These are phyloP conservation scores for Pseudogymnoascus sp. DNA, from an alignment of 2,329 filamentous ascomycete species.

Conservation along the genomic window DNA sequence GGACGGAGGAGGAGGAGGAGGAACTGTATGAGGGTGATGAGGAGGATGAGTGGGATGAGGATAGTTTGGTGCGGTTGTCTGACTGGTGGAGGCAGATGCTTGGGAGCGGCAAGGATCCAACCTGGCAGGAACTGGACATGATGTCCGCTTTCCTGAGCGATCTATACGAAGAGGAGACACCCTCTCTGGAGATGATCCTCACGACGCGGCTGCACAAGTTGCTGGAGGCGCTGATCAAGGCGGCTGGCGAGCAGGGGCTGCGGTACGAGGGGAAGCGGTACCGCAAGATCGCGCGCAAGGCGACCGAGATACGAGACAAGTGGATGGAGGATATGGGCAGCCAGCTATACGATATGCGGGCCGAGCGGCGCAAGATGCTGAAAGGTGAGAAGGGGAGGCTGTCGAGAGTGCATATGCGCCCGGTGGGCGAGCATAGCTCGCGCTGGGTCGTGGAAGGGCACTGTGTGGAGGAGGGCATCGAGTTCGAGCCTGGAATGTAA, in stretches of 20 bases:
- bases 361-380: constrained; percentile 17
- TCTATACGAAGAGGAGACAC: not conserved
- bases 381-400: constrained; percentile 11
- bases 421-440: not conserved
- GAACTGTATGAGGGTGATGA: not conserved
- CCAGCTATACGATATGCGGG: constrained; percentile 18
- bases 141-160: not conserved
- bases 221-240: constrained; percentile 16
- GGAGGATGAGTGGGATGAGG: constrained; percentile 6
- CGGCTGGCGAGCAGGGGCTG: not conserved
- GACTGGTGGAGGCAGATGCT: constrained; percentile 10
- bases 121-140: constrained; percentile 2
- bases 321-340: constrained; percentile 19
- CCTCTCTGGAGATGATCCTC: constrained; percentile 11
- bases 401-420: not conserved
- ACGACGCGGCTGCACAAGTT: constrained; percentile 18
- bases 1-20: not conserved
- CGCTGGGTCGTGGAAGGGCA: constrained; percentile 10
- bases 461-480: constrained; percentile 8
- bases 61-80: not conserved
- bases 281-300: constrained; percentile 11
- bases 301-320: constrained; percentile 13
- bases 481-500: constrained; percentile 42
- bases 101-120: not conserved
- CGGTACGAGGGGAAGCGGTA: not conserved